Conservation (phyloP, 257 asterid species). For the Osmanthus fragrans region DNA sequence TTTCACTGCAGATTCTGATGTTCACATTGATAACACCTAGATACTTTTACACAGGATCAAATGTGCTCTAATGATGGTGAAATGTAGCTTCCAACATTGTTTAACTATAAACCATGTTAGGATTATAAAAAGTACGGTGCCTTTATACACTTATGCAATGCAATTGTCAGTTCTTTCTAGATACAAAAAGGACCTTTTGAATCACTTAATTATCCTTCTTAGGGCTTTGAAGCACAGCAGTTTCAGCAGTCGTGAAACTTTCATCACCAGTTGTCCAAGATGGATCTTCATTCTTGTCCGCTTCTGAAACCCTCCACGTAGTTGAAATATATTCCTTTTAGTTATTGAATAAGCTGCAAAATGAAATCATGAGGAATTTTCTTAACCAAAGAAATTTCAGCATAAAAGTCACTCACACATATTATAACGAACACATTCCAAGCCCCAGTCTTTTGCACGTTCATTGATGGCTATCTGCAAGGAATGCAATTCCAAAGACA, state of each 20-base stretch:
- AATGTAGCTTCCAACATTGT: too few relatives aligned
- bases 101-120: too few relatives aligned
- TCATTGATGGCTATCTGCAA: conserved; percentile 76
- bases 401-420: conserved; percentile 62
- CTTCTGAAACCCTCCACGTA: conserved; percentile 52
- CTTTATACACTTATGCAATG: too few relatives aligned
- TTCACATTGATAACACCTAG: neutral
- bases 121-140: too few relatives aligned
- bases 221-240: conserved; percentile 39
- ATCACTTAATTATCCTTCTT: conserved; percentile 24
- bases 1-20: neutral
- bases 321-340: conserved; percentile 78
- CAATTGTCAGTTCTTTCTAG: neutral
- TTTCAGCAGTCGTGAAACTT: conserved; percentile 18
- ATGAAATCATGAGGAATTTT: neutral
- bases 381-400: neutral
- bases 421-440: conserved; percentile 89
- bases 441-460: conserved; percentile 89
- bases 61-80: too few relatives aligned
- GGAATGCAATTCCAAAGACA: conserved; percentile 14
- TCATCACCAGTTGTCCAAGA: conserved; percentile 24
- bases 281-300: conserved; percentile 16
- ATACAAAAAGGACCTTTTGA: neutral
- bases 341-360: conserved; percentile 20
- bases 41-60: too few relatives aligned